Evolutionary conservation across 2,329 filamentous ascomycete genomes (phyloP).

Genomic region (Colletotrichum sublineola): DNA sequence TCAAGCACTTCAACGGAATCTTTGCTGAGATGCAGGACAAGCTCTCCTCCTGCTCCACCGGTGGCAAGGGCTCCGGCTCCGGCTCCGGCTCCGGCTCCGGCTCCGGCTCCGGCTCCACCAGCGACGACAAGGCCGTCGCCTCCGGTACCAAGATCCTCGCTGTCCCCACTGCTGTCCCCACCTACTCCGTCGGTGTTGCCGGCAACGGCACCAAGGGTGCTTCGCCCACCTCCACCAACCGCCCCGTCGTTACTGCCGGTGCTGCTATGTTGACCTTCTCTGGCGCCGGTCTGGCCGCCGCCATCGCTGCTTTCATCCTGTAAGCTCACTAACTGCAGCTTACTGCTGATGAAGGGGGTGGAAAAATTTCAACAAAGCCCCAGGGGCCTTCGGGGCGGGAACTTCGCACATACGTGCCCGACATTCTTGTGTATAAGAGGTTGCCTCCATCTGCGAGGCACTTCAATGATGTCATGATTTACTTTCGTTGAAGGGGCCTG

Average conservation of each 20-base stretch:
- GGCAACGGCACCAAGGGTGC: conserved; percentile 24
- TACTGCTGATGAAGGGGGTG: background rate
- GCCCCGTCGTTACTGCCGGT: conserved; percentile 34
- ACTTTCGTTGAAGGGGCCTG: background rate
- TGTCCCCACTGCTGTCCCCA: background rate
- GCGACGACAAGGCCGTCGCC: conserved; percentile 7
- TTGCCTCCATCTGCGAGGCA: background rate
- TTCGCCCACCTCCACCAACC: conserved; percentile 14
- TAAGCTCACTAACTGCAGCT: background rate
- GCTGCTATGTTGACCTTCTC: conserved; percentile 36
- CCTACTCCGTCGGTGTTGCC: background rate
- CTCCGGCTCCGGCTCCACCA: background rate
- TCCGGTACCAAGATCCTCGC: conserved; percentile 16
- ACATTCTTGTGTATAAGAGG: conserved; percentile 5
- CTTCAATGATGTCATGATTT: conserved; percentile 20
- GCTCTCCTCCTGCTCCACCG: conserved; percentile 25
- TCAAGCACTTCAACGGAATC: conserved; percentile 34
- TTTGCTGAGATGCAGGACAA: conserved; percentile 34
- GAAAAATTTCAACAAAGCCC: background rate
- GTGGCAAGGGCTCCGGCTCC: conserved; percentile 2
- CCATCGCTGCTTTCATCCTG: conserved; percentile 31
- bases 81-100: background rate
- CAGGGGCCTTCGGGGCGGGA: background rate
- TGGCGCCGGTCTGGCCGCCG: conserved; percentile 24
- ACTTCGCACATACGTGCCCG: conserved; percentile 2